A percentile compares a stretch with the other conserved stretches of the same genome.
Evolutionary conservation across 768 basidiomycete genomes (phyloP).

Genomic region (Leccinum imitatum): DNA sequence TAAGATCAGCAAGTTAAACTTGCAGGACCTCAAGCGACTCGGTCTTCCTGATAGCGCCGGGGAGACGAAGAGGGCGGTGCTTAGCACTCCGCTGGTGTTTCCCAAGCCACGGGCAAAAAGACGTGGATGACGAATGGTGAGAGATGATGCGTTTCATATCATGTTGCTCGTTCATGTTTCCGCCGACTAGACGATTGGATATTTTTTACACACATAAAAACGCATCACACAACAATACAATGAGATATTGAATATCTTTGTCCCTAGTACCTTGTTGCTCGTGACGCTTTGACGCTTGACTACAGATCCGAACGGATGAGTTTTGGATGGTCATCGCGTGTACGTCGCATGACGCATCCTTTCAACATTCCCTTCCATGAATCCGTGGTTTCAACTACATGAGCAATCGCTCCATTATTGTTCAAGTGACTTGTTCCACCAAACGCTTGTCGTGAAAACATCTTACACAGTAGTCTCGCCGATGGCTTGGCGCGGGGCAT

Average conservation of each 20-base stretch:
- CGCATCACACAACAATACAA: background rate
- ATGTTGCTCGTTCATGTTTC: background rate
- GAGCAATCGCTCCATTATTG: background rate
- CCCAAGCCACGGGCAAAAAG: conserved; percentile 57
- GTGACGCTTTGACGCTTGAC: background rate
- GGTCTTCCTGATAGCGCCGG: conserved; percentile 65
- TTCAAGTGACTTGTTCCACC: background rate
- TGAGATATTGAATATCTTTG: background rate
- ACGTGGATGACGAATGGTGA: conserved; percentile 19
- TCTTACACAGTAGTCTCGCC: background rate
- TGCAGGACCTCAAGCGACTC: conserved; percentile 64
- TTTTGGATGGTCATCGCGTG: background rate
- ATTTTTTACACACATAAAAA: background rate
- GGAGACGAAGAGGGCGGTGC: conserved; percentile 66
- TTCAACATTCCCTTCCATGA: background rate
- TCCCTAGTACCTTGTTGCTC: background rate
- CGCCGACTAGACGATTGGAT: background rate
- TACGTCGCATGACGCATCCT: background rate
- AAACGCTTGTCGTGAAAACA: background rate
- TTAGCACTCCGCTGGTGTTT: conserved; percentile 78
- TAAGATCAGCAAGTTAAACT: conserved; percentile 55
- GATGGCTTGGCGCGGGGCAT: background rate
- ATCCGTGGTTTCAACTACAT: background rate
- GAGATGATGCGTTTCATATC: background rate
- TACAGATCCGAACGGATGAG: background rate